phyloP scores from a whole-genome alignment of 1,284 basidiomycete genomes.

The Grifola frondosa region DNA sequence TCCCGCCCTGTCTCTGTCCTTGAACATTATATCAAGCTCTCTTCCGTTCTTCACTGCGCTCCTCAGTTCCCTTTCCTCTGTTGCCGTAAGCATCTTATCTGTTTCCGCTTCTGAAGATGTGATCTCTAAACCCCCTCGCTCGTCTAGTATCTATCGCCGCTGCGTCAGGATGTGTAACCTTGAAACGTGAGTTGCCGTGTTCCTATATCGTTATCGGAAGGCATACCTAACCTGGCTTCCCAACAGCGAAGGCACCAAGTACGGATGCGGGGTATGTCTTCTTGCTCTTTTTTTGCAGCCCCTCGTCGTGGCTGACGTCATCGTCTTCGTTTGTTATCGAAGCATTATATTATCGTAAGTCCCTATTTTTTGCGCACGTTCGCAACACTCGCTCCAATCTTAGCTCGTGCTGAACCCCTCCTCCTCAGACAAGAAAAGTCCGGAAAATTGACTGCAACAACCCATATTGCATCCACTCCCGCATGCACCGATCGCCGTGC shows the following conservation, averaged over 20 bases:
- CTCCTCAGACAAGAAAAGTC: conserved; percentile 53
- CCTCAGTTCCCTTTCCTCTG: conserved; percentile 9
- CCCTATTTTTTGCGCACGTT: conserved; percentile 1
- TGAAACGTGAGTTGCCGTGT: conserved; percentile 55
- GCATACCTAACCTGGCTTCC: conserved; percentile 18
- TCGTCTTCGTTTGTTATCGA: conserved; percentile 15
- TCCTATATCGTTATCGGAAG: conserved; percentile 7
- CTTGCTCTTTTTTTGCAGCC: conserved; percentile 11
- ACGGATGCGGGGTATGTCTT: conserved; percentile 65
- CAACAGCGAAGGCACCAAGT: conserved; percentile 70
- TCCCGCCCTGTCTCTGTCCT: not conserved
- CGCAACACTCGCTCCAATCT: conserved; percentile 1
- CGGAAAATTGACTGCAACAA: conserved; percentile 62
- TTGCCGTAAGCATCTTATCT: conserved; percentile 19
- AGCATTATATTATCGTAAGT: conserved; percentile 57
- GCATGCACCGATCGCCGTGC: conserved; percentile 51
- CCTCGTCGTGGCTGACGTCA: conserved; percentile 24
- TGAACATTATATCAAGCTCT: not conserved
- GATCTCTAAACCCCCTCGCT: conserved; percentile 18
- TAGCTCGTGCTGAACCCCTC: conserved; percentile 16
- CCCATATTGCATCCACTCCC: conserved; percentile 58
- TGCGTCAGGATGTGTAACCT: conserved; percentile 62
- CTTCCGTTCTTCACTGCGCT: conserved; percentile 1
- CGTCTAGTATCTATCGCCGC: conserved; percentile 20
- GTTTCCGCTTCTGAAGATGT: conserved; percentile 13